Conservation (phyloP, 352 stramenopile species). For the Globisporangium megalacanthum region DNA sequence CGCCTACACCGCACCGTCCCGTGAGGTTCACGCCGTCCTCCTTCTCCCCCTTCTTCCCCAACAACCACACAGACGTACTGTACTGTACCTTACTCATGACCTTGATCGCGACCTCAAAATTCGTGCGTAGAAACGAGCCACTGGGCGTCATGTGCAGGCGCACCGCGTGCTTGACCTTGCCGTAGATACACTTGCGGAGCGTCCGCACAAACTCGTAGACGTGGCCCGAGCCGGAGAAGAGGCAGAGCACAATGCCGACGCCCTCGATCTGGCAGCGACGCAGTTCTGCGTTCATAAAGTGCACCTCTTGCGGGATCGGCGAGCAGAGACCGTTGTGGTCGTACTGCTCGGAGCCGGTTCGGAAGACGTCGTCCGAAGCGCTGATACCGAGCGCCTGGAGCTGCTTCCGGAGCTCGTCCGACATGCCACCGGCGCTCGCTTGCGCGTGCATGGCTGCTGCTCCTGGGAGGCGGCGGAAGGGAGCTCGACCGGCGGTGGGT, state of each 20-base stretch:
- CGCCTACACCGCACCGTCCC: conserved; percentile 25
- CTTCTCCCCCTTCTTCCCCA: neutral
- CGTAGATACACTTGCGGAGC: conserved; percentile 85
- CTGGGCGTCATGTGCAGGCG: conserved; percentile 69
- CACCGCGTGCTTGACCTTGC: conserved; percentile 85
- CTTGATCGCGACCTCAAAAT: conserved; percentile 81
- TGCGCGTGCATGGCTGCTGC: conserved; percentile 3
- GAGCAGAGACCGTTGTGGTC: conserved; percentile 78
- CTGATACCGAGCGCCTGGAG: conserved; percentile 78
- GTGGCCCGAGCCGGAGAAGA: conserved; percentile 76
- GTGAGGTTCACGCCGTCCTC: neutral
- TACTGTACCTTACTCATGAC: conserved; percentile 80
- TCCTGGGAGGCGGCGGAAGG: too few species aligned
- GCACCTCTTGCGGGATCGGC: conserved; percentile 81
- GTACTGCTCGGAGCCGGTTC: conserved; percentile 66
- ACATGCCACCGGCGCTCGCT: conserved; percentile 30
- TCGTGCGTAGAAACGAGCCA: conserved; percentile 75
- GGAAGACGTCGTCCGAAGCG: conserved; percentile 76
- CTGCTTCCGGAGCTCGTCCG: conserved; percentile 69
- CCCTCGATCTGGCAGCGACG: conserved; percentile 70
- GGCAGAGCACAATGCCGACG: conserved; percentile 64
- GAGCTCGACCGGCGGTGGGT: too few species aligned
- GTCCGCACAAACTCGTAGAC: conserved; percentile 86
- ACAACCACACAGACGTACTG: neutral
- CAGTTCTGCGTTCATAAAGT: conserved; percentile 84